Base-by-base conservation (phyloP, 108 stramenopile species). In the Cylindrotheca fusiformis region DNA sequence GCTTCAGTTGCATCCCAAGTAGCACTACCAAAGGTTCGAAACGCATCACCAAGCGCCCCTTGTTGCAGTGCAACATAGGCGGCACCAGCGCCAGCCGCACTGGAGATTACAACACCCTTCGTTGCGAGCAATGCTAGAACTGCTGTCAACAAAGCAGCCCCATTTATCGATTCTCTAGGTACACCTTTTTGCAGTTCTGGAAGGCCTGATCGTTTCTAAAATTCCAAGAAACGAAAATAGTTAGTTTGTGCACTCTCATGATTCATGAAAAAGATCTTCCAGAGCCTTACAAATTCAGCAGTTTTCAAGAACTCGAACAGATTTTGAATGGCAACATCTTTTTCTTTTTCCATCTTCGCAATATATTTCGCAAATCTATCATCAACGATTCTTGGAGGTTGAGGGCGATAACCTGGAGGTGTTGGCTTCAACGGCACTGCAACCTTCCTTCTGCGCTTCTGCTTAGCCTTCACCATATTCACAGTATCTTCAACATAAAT, bases 131-230 rank as follows among this genome's bases (percentile, higher is more conserved):
- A 44, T n/a, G 71, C 56, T 31, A 85, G 30, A 44, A 67, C 52
- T 36, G 83, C 73, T 31, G 74, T 84, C 19, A 69, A 29, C n/a
- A 84, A 29, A 24, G 71, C 76, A 14, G 88, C 83, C 14, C 88
- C 88, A 46, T 78, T 72, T 67, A 90, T 86, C 19, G 64, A 55
- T 33, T 73, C 67, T 8, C 52, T 55, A 21, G 85, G 73, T 20
- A 86, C 83, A 41, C 76, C 76, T 31, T 79, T 57, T 69, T 77
- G 68, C 30, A 89, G 76, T 28, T 78, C 58, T 12, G 74, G 36
- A 6, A n/a, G n/a, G n/a, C n/a, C n/a, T n/a, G n/a, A n/a, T n/a
- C n/a, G n/a, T n/a, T n/a, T n/a, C n/a, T n/a, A n/a, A n/a, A n/a
- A n/a, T n/a, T n/a, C n/a, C n/a, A n/a, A n/a, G n/a, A n/a, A n/a